Percentiles rank a stretch among this genome's conserved stretches.
Evolutionary conservation across 2,329 filamentous ascomycete species (phyloP).

Genomic region (Microsporum canis): DNA sequence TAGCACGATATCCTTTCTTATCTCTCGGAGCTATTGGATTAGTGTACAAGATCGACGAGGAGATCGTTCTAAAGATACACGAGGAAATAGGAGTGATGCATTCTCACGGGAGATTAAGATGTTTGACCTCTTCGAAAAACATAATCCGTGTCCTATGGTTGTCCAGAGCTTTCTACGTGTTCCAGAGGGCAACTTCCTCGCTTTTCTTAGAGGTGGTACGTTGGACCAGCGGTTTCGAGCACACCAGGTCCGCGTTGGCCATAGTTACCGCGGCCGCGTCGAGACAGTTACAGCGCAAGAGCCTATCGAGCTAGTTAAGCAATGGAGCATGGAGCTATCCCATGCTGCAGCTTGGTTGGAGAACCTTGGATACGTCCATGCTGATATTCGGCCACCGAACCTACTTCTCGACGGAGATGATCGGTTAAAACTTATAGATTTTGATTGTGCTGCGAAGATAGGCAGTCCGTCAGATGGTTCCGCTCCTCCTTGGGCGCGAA

Average conservation of each 20-base stretch:
- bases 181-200: conserved; percentile 8
- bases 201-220: conserved; percentile 3
- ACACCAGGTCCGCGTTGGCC: conserved; percentile 3
- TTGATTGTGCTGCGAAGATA: conserved; percentile 12
- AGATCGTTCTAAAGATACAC: neutral
- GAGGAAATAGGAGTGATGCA: neutral
- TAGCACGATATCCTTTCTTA: neutral
- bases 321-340: conserved; percentile 14
- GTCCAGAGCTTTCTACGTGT: conserved; percentile 10
- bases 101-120: conserved; percentile 6
- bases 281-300: conserved; percentile 8
- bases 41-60: neutral
- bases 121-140: conserved; percentile 9
- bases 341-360: conserved; percentile 15
- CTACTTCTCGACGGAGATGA: conserved; percentile 14
- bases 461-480: neutral
- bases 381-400: conserved; percentile 15
- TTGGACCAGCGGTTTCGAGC: conserved; percentile 7
- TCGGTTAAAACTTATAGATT: conserved; percentile 15
- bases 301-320: conserved; percentile 9
- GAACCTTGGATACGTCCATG: conserved; percentile 13
- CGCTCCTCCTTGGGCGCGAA: conserved; percentile 9
- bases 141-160: conserved; percentile 9
- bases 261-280: conserved; percentile 1
- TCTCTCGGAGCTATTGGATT: neutral